Base-by-base conservation (phyloP, 1,284 basidiomycete species). In the Schizopora paradoxa region DNA sequence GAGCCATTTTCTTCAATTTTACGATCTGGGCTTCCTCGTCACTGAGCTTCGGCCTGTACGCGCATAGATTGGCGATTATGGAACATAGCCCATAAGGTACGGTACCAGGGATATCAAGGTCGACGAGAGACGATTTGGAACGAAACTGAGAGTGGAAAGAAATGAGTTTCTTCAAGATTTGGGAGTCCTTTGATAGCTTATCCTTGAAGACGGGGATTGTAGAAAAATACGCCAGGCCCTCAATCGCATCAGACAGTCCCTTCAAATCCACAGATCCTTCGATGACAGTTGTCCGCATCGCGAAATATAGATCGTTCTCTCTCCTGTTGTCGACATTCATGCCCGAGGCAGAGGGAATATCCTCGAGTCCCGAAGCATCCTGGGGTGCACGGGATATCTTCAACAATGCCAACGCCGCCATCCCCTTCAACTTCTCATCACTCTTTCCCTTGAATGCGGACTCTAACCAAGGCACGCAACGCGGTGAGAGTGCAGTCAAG, bases 141-240 rank as follows among this genome's bases (percentile, higher is more conserved):
- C 27, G 42, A 27, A 10, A 61, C 48, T 21, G 60, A 45, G 21
- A 61, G 55, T 82, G 60, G 53, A 84, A 61, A 45, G 73, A 61
- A 57, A 89, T 79, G 4, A 94, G 69, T 25, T 69, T 65, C 40
- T 69, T 69, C 36, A 91, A 67, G 58, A 92, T 82, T 1, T 58
- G 52, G 0, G 67, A 25, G 52, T 84, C 75, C 11, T 66, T 65
- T 11, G 79, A 75, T 34, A 93, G 65, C 25, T 62, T 59, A 52
- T 84, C 81, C 62, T 90, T 89, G 52, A 88, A 69, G 1, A 63
- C 52, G 0, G 87, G 71, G 51, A 81, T 76, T 26, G 76, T 67
- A 49, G 81, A 87, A 47, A 92, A 76, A 61, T 93, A 88, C 6
- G 86, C 86, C 42, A 96, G 66, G 0, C 84, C 90, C 66, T 96